Base-by-base conservation (phyloP, 306 rosid species). In the Nissolia schottii region DNA sequence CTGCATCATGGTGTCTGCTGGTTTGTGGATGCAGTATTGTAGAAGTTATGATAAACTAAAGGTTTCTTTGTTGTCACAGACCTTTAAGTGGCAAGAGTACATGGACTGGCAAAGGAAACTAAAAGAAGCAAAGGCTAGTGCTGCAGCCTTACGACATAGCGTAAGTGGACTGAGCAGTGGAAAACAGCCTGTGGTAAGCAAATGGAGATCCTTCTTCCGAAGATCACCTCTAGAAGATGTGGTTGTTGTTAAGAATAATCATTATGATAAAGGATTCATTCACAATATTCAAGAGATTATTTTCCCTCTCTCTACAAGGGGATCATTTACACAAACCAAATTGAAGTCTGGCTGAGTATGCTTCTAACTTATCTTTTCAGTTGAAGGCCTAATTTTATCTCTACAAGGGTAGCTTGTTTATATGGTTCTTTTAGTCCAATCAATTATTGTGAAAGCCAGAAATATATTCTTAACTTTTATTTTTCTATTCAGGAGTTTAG, bases 51-150 rank as follows among this genome's bases (percentile, higher is more conserved):
- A 25, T 54, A 58, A 64, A 23, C 34, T 40, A 62, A 70, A 70
- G 66, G 20, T 41, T 67, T 80, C 20, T 83, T 50, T 25, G 43
- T 74, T 81, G 32, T 77, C 12, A 3, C 88, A 91, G 99, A 91
- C 93, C 41, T 85, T 83, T 70, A 94, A 94, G 88, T 94, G 99
- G 99, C 93, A 91, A 79, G 95, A 91, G 24, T 84, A 89, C 79
- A 32, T 85, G 61, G 85, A 79, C 53, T 85, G 86, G 94, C 95
- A 87, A 78, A 85, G 77, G 85, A 91, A 87, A 87, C 58, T 89
- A 45, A 78, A 82, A 57, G 96, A 89, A 87, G 95, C 88, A 35
- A 82, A 54, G 74, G 85, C 85, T 4, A 86, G 92, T 76, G 89
- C 94, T 28, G 92, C 63, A 51, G 87, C 94, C 25, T 87, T 88